Percentiles rank a stretch among this genome's conserved stretches.
These are phyloP conservation scores for Pichia scutulata DNA, from an alignment of 805 yeast genomes.

Conservation along the genomic window DNA sequence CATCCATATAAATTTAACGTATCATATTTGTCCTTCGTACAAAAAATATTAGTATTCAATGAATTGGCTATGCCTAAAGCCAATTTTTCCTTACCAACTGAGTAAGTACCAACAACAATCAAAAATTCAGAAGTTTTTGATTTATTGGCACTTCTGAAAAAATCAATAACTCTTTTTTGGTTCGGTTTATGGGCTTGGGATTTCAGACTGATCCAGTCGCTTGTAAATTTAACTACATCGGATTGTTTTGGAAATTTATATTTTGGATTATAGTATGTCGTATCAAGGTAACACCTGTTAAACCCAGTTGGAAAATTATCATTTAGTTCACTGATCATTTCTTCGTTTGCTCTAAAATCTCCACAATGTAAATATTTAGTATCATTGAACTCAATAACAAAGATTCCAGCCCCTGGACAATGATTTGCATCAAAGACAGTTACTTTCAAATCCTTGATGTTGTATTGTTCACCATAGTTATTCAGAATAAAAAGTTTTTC, in stretches of 20 bases:
- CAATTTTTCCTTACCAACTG: constrained; percentile 86
- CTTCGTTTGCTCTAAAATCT: constrained; percentile 69
- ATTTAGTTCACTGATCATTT: constrained; percentile 37
- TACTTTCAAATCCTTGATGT: constrained; percentile 40
- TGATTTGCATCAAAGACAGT: constrained; percentile 81
- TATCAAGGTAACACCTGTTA: constrained; percentile 73
- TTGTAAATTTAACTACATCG: constrained; percentile 53
- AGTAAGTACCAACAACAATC: constrained; percentile 76
- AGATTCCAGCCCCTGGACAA: constrained; percentile 91
- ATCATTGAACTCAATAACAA: constrained; percentile 49
- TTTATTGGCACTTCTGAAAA: constrained; percentile 14
- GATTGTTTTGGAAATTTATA: constrained; percentile 75
- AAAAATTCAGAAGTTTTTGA: constrained; percentile 26
- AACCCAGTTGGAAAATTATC: constrained; percentile 25
- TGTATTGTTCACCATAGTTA: constrained; percentile 31
- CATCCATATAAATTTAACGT: constrained; percentile 41
- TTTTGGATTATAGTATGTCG: constrained; percentile 75
- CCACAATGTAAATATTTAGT: constrained; percentile 72
- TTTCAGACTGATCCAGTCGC: constrained; percentile 37
- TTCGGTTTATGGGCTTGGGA: constrained; percentile 16
- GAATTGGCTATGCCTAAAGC: constrained; percentile 58
- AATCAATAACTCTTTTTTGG: constrained; percentile 33
- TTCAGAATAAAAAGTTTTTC: constrained; percentile 31
- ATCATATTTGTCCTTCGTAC: constrained; percentile 39
- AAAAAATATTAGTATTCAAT: constrained; percentile 47